phyloP scores from a whole-genome alignment of 257 asterid species.

The Euphrasia confusa region DNA sequence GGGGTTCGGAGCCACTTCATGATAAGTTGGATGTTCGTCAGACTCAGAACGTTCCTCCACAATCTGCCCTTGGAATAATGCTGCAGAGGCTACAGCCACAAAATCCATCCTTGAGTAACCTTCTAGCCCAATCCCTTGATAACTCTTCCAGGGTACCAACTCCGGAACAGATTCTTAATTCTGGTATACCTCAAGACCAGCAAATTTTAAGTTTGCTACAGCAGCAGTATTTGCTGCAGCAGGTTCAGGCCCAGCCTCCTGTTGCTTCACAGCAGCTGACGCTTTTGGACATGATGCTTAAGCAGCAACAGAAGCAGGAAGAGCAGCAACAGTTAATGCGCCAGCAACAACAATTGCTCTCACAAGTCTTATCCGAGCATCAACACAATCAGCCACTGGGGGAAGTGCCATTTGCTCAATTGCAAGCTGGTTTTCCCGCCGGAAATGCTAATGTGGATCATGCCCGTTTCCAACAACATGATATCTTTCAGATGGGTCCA shows the following conservation, averaged over 20 bases:
- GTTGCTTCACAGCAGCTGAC: constrained; percentile 61
- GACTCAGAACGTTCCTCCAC: constrained; percentile 54
- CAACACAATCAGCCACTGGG: constrained; percentile 50
- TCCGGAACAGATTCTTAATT: constrained; percentile 48
- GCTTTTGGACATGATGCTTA: constrained; percentile 66
- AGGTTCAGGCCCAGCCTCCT: constrained; percentile 63
- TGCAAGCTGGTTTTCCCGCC: constrained; percentile 42
- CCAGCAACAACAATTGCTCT: constrained; percentile 80
- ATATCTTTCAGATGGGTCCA: constrained; percentile 41
- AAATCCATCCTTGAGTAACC: constrained; percentile 39
- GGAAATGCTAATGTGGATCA: constrained; percentile 53
- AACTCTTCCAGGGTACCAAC: constrained; percentile 48
- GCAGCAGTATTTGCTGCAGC: constrained; percentile 66
- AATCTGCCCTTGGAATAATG: constrained; percentile 55
- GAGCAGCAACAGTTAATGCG: constrained; percentile 61
- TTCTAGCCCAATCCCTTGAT: constrained; percentile 48
- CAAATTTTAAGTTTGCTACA: constrained; percentile 73
- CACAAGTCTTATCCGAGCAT: constrained; percentile 61
- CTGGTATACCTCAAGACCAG: constrained; percentile 75
- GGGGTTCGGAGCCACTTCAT: constrained; percentile 52
- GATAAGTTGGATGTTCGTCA: constrained; percentile 64
- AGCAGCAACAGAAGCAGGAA: constrained; percentile 73
- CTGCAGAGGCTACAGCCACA: constrained; percentile 71
- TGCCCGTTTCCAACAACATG: constrained; percentile 45
- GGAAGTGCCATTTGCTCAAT: constrained; percentile 46